Conservation (phyloP, 371 early-diverging fungal genomes). For the Rhizomucor pusillus region DNA sequence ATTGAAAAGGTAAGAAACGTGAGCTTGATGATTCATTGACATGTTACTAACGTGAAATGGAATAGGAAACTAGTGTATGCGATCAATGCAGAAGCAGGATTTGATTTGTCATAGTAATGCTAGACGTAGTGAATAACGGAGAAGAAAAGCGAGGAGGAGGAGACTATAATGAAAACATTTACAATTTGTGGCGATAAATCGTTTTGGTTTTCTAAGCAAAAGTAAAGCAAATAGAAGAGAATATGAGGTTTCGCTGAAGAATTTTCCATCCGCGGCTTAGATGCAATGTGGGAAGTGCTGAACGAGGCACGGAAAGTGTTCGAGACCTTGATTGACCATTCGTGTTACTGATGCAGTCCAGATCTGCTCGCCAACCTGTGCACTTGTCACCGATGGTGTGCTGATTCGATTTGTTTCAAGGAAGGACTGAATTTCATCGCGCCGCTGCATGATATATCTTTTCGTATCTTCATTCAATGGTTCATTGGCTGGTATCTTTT, state of each 20-base stretch:
- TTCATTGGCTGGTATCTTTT: constrained; percentile 15
- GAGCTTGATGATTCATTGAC: neutral
- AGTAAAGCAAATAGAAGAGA: neutral
- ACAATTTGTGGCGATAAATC: neutral
- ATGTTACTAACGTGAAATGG: constrained; percentile 3
- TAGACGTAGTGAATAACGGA: constrained; percentile 6
- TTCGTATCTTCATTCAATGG: constrained; percentile 12
- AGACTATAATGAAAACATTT: too few species aligned
- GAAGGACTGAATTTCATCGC: constrained; percentile 17
- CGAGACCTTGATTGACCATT: constrained; percentile 28
- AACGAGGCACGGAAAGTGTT: constrained; percentile 38
- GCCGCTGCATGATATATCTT: constrained; percentile 21
- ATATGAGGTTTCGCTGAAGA: neutral
- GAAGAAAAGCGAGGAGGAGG: neutral
- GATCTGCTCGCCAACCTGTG: constrained; percentile 27
- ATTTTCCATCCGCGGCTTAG: too few species aligned
- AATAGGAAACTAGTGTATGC: constrained; percentile 82
- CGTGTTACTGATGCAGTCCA: constrained; percentile 44
- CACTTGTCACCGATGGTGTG: constrained; percentile 7
- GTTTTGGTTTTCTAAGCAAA: constrained; percentile 2
- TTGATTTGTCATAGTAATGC: constrained; percentile 73
- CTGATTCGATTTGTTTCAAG: constrained; percentile 8
- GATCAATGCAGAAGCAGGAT: constrained; percentile 87
- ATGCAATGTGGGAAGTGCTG: constrained; percentile 2
- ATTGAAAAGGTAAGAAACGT: constrained; percentile 49